These are phyloP conservation scores for Aspergillus neoniger DNA, from an alignment of 2,329 filamentous ascomycete species.

Conservation along the genomic window DNA sequence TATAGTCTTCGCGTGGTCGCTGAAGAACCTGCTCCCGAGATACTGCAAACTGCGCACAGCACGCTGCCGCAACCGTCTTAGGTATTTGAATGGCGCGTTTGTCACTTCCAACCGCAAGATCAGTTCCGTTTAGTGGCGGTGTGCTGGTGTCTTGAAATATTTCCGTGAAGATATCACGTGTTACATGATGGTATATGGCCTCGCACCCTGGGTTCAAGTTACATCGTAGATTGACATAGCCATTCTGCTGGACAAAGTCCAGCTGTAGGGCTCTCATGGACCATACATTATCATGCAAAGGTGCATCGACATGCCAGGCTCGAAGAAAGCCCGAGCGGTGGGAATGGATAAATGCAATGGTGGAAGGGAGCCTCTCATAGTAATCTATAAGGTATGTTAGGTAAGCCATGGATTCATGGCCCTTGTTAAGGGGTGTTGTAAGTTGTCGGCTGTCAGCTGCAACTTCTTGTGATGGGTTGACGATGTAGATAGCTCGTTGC, in stretches of 20 bases:
- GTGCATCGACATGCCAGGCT: constrained; percentile 62
- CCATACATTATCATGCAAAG: constrained; percentile 56
- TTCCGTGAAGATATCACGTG: constrained; percentile 39
- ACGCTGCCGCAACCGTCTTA: constrained; percentile 56
- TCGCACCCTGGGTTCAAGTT: constrained; percentile 59
- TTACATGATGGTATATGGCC: constrained; percentile 39
- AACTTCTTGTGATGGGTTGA: constrained; percentile 38
- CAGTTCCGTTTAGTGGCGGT: constrained; percentile 32
- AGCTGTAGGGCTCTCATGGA: constrained; percentile 53
- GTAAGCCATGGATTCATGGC: constrained; percentile 51
- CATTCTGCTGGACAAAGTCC: constrained; percentile 54
- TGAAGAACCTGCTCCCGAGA: constrained; percentile 54
- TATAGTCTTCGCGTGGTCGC: constrained; percentile 56
- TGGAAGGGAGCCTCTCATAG: constrained; percentile 53
- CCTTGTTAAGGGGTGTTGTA: constrained; percentile 45
- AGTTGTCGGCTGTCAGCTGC: constrained; percentile 25
- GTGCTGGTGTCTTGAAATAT: constrained; percentile 44
- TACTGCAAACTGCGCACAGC: constrained; percentile 68
- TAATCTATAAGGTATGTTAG: constrained; percentile 51
- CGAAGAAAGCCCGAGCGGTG: constrained; percentile 51
- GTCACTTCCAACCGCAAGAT: background rate
- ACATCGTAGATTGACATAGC: constrained; percentile 64
- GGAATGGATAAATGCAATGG: constrained; percentile 58
- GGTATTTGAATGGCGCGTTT: constrained; percentile 46
- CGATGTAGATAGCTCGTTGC: constrained; percentile 50